Base-by-base conservation (phyloP, 2,329 filamentous ascomycete genomes). In the Cladophialophora carrionii region DNA sequence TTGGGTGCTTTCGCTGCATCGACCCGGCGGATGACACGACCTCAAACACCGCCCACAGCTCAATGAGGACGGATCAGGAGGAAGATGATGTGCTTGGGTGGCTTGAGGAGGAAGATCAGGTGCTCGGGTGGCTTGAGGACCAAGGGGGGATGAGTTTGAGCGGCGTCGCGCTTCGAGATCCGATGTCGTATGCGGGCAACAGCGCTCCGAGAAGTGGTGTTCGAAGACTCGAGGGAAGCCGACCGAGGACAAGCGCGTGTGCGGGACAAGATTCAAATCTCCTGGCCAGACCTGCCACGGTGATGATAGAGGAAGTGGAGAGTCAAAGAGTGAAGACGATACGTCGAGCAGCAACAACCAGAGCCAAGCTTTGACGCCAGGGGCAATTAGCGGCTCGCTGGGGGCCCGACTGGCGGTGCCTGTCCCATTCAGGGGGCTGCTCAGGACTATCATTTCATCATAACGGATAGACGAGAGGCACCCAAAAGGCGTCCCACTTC, bases 231-330 rank as follows among this genome's bases (percentile, higher is more conserved):
- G 6, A 43, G 2, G 46, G 14, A 41, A 41, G 24, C 29, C 43
- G 56, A 24, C 24, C 54, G n/a, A 51, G 22, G 22, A 10, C 34
- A 12, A 26, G 20, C 51, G 61, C 49, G 67, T 70, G 60, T 72
- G 34, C 61, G 51, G 64, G 49, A 61, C 54, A 10, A 10, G 17
- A 49, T 61, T 68, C 55, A 61, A 61, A 61, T 64, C 55, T 71
- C 58, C 56, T 49, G 51, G 57, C 56, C 22, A 64, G 58, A 65
- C 37, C 6, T 17, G 37, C 12, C 37, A 41, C 5, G 37, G 37
- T 62, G 37, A 68, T 62, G 55, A 58, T 69, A 48, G 58, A 52
- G n/a, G 66, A 2, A 57, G 49, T 67, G 70, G 59, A 68, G 64
- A 54, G 65, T 60, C 34, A 62, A 37, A 7, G 64, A 70, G 63